Percentiles rank a stretch among this genome's conserved stretches.
These are phyloP conservation scores for Colletotrichum sp. DNA, from an alignment of 2,329 filamentous ascomycete species.

Conservation along the genomic window DNA sequence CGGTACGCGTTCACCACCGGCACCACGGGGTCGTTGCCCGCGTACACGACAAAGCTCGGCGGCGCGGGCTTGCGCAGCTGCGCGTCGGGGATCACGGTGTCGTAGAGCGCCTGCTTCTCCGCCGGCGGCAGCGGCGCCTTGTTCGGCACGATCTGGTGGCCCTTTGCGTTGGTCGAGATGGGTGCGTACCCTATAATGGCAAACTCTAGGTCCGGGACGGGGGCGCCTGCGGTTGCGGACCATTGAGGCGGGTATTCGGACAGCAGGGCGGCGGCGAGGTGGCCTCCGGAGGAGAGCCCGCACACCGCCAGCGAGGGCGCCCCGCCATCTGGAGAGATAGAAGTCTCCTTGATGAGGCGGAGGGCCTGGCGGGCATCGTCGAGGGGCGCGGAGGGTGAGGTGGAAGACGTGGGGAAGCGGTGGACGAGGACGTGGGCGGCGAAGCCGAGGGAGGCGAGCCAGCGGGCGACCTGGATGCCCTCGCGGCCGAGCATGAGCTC, in stretches of 20 bases:
- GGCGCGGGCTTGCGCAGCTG: conserved; percentile 21
- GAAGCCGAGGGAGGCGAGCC: conserved; percentile 25
- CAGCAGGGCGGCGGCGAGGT: conserved; percentile 24
- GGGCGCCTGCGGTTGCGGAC: conserved; percentile 1
- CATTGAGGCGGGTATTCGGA: conserved; percentile 21
- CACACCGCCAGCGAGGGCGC: conserved; percentile 18
- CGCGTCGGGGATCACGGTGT: conserved; percentile 24
- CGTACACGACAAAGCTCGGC: conserved; percentile 26
- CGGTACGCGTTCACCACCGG: conserved; percentile 26
- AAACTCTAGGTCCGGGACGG: conserved; percentile 20
- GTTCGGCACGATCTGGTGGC: conserved; percentile 22
- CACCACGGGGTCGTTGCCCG: conserved; percentile 22
- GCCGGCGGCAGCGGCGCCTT: conserved; percentile 25
- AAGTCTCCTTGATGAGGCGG: conserved; percentile 7
- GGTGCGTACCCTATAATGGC: conserved; percentile 27
- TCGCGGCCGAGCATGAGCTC: conserved; percentile 27
- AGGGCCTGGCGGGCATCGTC: conserved; percentile 26
- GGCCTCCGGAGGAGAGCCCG: conserved; percentile 26
- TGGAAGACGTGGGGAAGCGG: conserved; percentile 24
- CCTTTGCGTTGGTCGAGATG: conserved; percentile 26
- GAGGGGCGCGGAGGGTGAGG: conserved; percentile 21
- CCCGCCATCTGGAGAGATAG: background rate
- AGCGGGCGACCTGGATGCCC: conserved; percentile 24
- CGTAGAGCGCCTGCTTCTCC: conserved; percentile 26
- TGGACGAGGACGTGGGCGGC: conserved; percentile 26